A percentile compares a stretch with the other conserved stretches of the same genome.
Evolutionary conservation across 2,329 filamentous ascomycete species (phyloP).

Genomic region (Diplodia seriata): DNA sequence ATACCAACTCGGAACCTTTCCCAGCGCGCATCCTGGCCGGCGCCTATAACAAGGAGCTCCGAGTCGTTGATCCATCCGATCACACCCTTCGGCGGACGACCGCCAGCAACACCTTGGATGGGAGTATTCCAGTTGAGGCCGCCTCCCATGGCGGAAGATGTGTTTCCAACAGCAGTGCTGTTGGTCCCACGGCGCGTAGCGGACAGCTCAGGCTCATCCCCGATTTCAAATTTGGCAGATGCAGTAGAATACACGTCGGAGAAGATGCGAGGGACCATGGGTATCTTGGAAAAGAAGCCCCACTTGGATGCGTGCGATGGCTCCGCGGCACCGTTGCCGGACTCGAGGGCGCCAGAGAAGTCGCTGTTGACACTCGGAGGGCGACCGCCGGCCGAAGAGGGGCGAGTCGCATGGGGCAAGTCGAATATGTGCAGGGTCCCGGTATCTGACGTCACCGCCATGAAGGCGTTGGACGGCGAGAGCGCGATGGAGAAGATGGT

Average conservation of each 20-base stretch:
- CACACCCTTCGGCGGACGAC: conserved; percentile 77
- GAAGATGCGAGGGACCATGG: conserved; percentile 83
- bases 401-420: conserved; percentile 58
- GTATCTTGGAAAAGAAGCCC: conserved; percentile 83
- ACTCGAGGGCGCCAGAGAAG: conserved; percentile 32
- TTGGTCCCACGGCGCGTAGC: conserved; percentile 41
- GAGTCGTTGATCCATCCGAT: conserved; percentile 83
- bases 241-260: conserved; percentile 89
- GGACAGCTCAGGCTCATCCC: conserved; percentile 66
- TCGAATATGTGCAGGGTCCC: conserved; percentile 95
- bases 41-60: conserved; percentile 77
- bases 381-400: conserved; percentile 35
- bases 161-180: conserved; percentile 37
- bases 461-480: conserved; percentile 77
- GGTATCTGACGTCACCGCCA: conserved; percentile 96
- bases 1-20: conserved; percentile 82
- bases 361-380: conserved; percentile 32
- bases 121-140: conserved; percentile 52
- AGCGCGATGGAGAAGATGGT: conserved; percentile 88
- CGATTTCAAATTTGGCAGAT: conserved; percentile 80
- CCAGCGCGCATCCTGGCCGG: conserved; percentile 82
- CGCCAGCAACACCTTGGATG: conserved; percentile 60
- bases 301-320: conserved; percentile 71
- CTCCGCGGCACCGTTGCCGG: conserved; percentile 33
- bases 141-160: conserved; percentile 35